These are phyloP conservation scores for Suillus subluteus DNA, from an alignment of 768 basidiomycete genomes.

Conservation along the genomic window DNA sequence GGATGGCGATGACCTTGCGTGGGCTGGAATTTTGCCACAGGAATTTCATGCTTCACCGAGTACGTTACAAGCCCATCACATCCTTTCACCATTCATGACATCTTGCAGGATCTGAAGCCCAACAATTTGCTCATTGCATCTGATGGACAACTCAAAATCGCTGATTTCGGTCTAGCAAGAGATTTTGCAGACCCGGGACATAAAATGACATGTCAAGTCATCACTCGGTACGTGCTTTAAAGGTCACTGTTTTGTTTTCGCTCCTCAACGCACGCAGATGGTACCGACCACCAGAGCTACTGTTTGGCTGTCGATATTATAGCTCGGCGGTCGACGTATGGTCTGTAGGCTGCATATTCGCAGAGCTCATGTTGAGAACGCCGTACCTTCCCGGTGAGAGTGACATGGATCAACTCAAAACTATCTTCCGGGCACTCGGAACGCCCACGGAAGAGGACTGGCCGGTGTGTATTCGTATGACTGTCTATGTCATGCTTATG, in stretches of 20 bases:
- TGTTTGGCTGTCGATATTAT: constrained; percentile 91
- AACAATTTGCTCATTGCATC: constrained; percentile 96
- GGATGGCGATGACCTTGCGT: constrained; percentile 98
- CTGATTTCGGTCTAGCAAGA: constrained; percentile 97
- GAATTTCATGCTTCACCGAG: constrained; percentile 92
- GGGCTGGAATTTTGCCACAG: constrained; percentile 99
- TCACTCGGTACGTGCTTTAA: constrained; percentile 73
- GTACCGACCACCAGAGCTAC: constrained; percentile 96
- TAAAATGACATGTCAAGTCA: constrained; percentile 98
- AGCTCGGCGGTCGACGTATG: constrained; percentile 92
- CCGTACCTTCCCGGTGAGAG: constrained; percentile 95
- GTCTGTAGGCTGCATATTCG: constrained; percentile 98
- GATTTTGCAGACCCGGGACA: constrained; percentile 95
- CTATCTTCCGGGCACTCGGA: constrained; percentile 91
- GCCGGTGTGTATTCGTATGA: constrained; percentile 63
- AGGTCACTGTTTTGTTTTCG: constrained; percentile 13
- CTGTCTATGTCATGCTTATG: neutral
- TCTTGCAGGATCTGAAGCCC: constrained; percentile 88
- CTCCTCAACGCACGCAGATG: constrained; percentile 58
- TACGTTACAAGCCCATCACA: constrained; percentile 39
- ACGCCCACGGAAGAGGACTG: constrained; percentile 97
- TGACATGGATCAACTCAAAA: constrained; percentile 96
- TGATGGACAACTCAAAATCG: constrained; percentile 92
- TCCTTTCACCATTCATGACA: neutral
- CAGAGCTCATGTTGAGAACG: constrained; percentile 94